Evolutionary conservation across 1,284 basidiomycete genomes (phyloP).

Genomic region (Ustilago hordei): DNA sequence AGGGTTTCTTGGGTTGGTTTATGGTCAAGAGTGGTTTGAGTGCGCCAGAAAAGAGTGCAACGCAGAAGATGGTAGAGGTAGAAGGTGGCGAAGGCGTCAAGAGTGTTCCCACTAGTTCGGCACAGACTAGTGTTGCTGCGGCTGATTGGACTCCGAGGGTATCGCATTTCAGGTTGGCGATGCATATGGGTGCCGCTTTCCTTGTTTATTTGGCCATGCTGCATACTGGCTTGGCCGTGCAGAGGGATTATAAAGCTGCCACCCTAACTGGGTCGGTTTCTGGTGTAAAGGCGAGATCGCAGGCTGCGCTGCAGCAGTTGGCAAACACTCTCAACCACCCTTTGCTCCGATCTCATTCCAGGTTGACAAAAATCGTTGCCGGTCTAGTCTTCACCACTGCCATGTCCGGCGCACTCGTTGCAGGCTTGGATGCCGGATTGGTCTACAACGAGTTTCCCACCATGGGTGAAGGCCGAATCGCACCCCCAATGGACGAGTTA

Average conservation of each 20-base stretch:
- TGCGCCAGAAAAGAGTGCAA: slow-evolving; percentile 28
- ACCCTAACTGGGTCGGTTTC: slow-evolving; percentile 66
- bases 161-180: slow-evolving; percentile 94
- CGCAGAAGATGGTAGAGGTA: slow-evolving; percentile 6
- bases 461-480: slow-evolving; percentile 86
- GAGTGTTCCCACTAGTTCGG: slow-evolving; percentile 28
- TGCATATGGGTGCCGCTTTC: slow-evolving; percentile 91
- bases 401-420: slow-evolving; percentile 94
- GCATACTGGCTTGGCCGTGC: slow-evolving; percentile 80
- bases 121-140: slow-evolving; percentile 21
- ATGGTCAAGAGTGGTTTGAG: slow-evolving; percentile 97
- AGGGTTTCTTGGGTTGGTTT: slow-evolving; percentile 96
- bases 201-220: slow-evolving; percentile 93
- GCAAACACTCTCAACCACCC: slow-evolving; percentile 54
- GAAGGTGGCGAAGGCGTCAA: slow-evolving; percentile 3
- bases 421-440: slow-evolving; percentile 94
- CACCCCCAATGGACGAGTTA: slow-evolving; percentile 86
- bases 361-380: slow-evolving; percentile 47
- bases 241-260: slow-evolving; percentile 81
- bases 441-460: slow-evolving; percentile 97
- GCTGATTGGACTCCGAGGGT: slow-evolving; percentile 77
- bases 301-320: slow-evolving; percentile 18
- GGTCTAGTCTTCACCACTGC: slow-evolving; percentile 75
- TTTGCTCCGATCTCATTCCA: slow-evolving; percentile 44
- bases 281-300: slow-evolving; percentile 16